These are phyloP conservation scores for Camellia oleifera DNA, from an alignment of 179 eudicot species.

Conservation along the genomic window DNA sequence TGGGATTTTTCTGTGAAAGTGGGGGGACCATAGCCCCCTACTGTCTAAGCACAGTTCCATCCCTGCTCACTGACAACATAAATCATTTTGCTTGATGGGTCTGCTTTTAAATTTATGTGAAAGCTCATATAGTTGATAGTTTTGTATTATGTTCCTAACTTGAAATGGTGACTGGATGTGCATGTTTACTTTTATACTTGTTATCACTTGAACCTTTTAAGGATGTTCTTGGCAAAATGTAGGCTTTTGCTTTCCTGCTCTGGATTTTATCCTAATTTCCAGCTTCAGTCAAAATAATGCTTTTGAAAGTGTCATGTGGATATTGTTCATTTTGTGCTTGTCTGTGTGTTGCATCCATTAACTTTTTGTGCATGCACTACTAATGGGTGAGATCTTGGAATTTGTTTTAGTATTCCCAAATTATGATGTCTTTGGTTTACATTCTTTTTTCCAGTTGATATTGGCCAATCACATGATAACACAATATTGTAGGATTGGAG, in stretches of 20 bases:
- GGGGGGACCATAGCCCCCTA: no score
- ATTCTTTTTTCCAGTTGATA: not conserved
- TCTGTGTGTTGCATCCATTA: not conserved
- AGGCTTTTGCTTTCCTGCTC: no score
- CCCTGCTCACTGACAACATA: no score
- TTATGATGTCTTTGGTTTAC: not conserved
- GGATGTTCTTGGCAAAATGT: no score
- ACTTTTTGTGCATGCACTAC: not conserved
- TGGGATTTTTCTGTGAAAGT: no score
- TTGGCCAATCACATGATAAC: not conserved
- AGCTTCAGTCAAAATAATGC: no score
- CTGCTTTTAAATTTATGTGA: not conserved
- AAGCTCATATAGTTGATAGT: no score
- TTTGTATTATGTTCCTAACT: no score
- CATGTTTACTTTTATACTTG: not conserved
- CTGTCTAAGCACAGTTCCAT: no score
- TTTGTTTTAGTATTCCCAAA: not conserved
- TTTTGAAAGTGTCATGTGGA: no score
- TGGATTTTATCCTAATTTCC: no score
- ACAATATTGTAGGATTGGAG: not conserved
- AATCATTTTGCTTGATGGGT: not conserved
- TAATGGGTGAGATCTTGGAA: not conserved
- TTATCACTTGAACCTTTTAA: not conserved
- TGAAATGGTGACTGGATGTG: no score
- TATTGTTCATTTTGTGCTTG: not conserved